A percentile compares a stretch with the other conserved stretches of the same genome.
Conservation (phyloP, 163 green algal species). For the Coccomyxa subellipsoidea region DNA sequence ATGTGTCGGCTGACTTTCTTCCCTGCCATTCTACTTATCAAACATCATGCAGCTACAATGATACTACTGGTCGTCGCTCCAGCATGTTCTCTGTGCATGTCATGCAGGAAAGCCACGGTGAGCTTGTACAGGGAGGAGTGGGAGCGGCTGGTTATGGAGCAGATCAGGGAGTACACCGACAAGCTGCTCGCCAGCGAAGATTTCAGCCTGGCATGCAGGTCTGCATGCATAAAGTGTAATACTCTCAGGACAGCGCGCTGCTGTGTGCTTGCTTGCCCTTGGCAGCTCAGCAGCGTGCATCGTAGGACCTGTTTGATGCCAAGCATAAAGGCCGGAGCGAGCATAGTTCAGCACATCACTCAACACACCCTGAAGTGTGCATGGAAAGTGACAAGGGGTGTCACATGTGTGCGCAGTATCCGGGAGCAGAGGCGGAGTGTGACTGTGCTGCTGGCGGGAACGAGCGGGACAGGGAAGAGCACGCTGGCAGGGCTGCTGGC, state of each 20-base stretch:
- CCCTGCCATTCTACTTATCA: too few species aligned
- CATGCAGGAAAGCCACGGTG: background rate
- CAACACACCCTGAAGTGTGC: background rate
- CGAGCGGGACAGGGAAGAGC: constrained; percentile 91
- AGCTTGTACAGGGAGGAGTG: background rate
- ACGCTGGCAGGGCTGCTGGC: constrained; percentile 91
- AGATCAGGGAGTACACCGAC: constrained; percentile 46
- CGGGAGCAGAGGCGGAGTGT: constrained; percentile 62
- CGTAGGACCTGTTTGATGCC: background rate
- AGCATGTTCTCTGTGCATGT: background rate
- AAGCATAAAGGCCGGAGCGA: background rate
- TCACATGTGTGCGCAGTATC: constrained; percentile 18
- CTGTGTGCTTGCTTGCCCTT: background rate
- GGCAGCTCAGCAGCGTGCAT: background rate
- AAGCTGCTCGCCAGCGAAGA: constrained; percentile 40
- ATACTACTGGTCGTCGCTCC: background rate
- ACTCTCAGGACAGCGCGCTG: background rate
- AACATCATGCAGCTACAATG: too few species aligned
- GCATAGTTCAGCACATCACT: background rate
- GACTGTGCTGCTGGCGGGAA: constrained; percentile 86
- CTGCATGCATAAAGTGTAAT: background rate
- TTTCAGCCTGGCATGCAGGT: constrained; percentile 52
- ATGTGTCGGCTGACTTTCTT: too few species aligned
- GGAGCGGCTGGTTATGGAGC: constrained; percentile 15
- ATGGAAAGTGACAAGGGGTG: background rate